phyloP scores from a whole-genome alignment of 371 early-diverging fungal genomes.

The Chytridium lagenaria region DNA sequence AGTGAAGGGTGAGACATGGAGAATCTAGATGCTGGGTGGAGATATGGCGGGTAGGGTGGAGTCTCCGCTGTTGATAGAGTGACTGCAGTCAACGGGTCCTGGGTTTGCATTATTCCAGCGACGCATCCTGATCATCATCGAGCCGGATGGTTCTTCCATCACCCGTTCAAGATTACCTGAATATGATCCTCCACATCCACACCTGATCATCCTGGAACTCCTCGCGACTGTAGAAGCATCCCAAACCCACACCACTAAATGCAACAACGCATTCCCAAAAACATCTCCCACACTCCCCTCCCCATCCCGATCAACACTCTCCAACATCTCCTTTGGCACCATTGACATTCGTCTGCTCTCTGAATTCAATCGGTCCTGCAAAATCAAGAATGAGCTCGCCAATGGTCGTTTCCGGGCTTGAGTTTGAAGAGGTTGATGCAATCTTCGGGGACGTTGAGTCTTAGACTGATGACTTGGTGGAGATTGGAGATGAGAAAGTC shows the following conservation, averaged over 20 bases:
- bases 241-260: not conserved
- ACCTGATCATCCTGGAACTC: not conserved
- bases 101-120: not conserved
- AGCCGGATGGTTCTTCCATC: not conserved
- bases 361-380: not conserved
- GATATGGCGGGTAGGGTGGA: not conserved
- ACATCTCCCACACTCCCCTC: not conserved
- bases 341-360: not conserved
- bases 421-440: not conserved
- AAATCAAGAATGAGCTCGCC: not conserved
- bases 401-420: slow-evolving; percentile 2
- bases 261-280: not conserved
- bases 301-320: not conserved
- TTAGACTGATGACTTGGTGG: not conserved
- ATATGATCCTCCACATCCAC: not conserved
- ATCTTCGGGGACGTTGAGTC: slow-evolving; percentile 3
- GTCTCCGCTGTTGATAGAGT: not conserved
- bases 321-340: not conserved
- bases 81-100: not conserved
- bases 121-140: not conserved
- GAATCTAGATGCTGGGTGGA: not conserved
- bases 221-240: slow-evolving; percentile 6
- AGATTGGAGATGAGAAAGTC: not conserved
- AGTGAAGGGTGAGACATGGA: not conserved
- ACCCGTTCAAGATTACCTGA: not conserved